A percentile compares a stretch with the other conserved stretches of the same genome.
These are phyloP conservation scores for Vickermania ingenoplastis DNA, from an alignment of 208 protist genomes.

Conservation along the genomic window DNA sequence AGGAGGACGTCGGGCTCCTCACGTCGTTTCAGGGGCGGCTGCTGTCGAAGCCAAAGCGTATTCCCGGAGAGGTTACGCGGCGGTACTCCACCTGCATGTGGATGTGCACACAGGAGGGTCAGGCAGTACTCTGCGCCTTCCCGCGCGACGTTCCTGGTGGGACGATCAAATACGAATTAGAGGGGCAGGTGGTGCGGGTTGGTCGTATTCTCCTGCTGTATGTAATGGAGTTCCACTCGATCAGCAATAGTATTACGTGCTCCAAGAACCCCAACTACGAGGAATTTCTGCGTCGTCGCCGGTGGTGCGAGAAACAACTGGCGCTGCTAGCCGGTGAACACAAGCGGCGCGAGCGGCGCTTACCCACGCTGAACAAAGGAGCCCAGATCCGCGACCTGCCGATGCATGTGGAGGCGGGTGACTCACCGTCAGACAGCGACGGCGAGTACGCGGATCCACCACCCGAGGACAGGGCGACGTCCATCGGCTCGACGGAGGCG, in stretches of 20 bases:
- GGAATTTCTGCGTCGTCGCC: slow-evolving; percentile 18
- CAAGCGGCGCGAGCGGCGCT: not conserved
- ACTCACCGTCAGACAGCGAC: not conserved
- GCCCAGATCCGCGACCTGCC: not conserved
- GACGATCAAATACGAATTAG: slow-evolving; percentile 74
- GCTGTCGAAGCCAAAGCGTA: slow-evolving; percentile 14
- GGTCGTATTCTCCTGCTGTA: slow-evolving; percentile 39
- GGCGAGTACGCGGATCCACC: not conserved
- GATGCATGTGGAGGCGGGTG: not conserved
- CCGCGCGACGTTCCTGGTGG: slow-evolving; percentile 23
- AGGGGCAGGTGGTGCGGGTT: slow-evolving; percentile 64
- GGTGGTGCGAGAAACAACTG: slow-evolving; percentile 13
- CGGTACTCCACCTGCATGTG: slow-evolving; percentile 46
- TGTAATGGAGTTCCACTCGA: slow-evolving; percentile 55
- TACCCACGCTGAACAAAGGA: not conserved
- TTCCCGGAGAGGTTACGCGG: slow-evolving; percentile 32
- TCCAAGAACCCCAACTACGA: slow-evolving; percentile 66
- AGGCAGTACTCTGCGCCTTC: slow-evolving; percentile 70
- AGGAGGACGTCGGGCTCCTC: slow-evolving; percentile 30
- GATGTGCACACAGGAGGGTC: slow-evolving; percentile 39
- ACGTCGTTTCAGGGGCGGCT: slow-evolving; percentile 52
- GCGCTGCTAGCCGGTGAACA: not conserved
- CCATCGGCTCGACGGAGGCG: not conserved
- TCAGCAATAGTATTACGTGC: slow-evolving; percentile 50
- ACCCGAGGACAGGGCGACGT: not conserved